A percentile compares a stretch with the other conserved stretches of the same genome.
Evolutionary conservation across 2,329 filamentous ascomycete genomes (phyloP).

Genomic region (Remersonia thermophila): DNA sequence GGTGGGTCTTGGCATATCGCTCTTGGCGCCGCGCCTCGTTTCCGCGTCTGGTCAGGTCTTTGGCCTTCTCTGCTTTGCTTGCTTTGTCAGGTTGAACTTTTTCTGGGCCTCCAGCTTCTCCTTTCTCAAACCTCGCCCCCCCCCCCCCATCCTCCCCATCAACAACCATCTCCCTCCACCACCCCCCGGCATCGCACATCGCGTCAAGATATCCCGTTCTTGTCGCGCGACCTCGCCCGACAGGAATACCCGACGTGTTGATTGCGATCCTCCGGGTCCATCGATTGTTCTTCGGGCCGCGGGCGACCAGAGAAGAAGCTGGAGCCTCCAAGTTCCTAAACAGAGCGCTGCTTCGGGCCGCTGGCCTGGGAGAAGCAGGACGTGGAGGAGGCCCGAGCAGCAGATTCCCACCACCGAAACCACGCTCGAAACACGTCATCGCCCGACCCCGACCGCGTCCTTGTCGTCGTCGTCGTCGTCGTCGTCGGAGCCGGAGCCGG

Average conservation of each 20-base stretch:
- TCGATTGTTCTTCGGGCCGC: slow-evolving; percentile 25
- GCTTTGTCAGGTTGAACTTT: slow-evolving; percentile 18
- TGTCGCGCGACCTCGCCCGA: slow-evolving; percentile 23
- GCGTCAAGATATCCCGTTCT: slow-evolving; percentile 28
- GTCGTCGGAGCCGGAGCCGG: too few species aligned
- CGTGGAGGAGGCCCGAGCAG: slow-evolving; percentile 17
- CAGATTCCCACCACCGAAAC: slow-evolving; percentile 12
- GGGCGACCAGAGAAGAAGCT: slow-evolving; percentile 24
- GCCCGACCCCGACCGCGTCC: too few species aligned
- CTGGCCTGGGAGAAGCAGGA: slow-evolving; percentile 24
- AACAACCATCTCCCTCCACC: slow-evolving; percentile 22
- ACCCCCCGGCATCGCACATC: slow-evolving; percentile 34
- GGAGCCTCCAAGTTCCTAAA: too few species aligned
- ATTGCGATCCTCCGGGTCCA: slow-evolving; percentile 26
- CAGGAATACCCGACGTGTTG: slow-evolving; percentile 23
- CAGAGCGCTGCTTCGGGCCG: slow-evolving; percentile 25
- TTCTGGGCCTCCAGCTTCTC: slow-evolving; percentile 6
- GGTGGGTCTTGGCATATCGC: too few species aligned
- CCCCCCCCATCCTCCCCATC: slow-evolving; percentile 18
- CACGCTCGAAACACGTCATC: neutral
- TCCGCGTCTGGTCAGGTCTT: slow-evolving; percentile 3
- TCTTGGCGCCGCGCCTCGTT: slow-evolving; percentile 4
- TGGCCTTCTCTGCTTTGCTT: neutral
- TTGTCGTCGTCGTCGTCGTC: too few species aligned
- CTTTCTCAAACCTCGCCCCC: slow-evolving; percentile 12